Percentiles rank a stretch among this genome's conserved stretches.
Evolutionary conservation across 164 flowering plant species (phyloP).

Genomic region (Nymphaea colorata): DNA sequence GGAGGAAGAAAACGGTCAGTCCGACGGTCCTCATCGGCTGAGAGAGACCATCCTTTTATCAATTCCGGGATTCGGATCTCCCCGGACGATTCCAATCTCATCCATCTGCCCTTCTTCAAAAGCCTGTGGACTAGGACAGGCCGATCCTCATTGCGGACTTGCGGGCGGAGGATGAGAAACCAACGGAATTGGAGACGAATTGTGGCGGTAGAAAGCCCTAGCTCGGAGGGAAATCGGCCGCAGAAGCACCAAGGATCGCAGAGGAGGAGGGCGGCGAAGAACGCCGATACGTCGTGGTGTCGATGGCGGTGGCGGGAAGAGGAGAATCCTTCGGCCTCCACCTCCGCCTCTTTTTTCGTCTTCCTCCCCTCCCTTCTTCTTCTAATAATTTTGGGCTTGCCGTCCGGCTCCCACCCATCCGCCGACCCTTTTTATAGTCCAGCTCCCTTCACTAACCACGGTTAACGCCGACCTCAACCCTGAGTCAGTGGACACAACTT

Average conservation of each 20-base stretch:
- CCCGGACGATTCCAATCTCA: conserved; percentile 69
- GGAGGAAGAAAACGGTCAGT: not conserved
- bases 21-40: not conserved
- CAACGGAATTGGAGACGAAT: not conserved
- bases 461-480: not conserved
- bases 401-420: not conserved
- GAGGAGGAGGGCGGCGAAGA: not conserved
- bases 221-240: too few species aligned
- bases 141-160: not conserved
- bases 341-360: not conserved
- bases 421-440: not conserved
- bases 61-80: conserved; percentile 4
- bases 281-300: not conserved
- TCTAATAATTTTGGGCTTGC: not conserved
- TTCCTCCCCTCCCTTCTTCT: not conserved
- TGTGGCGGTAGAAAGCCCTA: not conserved
- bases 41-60: conserved; percentile 3
- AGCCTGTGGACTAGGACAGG: not conserved
- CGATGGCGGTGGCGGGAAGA: not conserved
- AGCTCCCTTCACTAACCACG: not conserved
- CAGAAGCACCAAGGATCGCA: not conserved
- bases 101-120: conserved; percentile 6
- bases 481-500: not conserved
- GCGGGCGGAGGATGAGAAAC: not conserved
- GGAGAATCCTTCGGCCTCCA: not conserved